These are phyloP conservation scores for Coemansia interrupta DNA, from an alignment of 192 early-diverging fungal genomes.

Conservation along the genomic window DNA sequence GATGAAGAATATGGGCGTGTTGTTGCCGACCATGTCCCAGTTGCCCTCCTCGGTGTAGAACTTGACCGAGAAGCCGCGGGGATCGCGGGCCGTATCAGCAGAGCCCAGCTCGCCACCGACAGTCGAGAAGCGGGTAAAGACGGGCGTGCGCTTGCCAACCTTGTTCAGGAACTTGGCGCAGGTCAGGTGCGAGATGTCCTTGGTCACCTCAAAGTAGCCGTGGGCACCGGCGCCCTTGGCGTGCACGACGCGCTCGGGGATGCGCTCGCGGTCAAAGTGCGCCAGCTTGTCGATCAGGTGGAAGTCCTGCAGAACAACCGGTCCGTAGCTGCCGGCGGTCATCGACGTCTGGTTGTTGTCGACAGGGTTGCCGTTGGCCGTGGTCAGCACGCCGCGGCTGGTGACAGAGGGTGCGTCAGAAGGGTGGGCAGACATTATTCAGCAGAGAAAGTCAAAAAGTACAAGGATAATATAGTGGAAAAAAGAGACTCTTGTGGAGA, in stretches of 20 bases:
- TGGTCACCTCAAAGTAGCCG: constrained; percentile 77
- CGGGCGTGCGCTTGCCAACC: constrained; percentile 73
- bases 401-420: constrained; percentile 37
- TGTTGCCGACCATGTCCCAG: constrained; percentile 86
- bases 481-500: constrained; percentile 2
- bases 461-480: constrained; percentile 1
- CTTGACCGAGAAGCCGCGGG: constrained; percentile 79
- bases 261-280: constrained; percentile 83
- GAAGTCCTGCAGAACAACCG: constrained; percentile 70
- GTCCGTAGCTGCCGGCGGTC: constrained; percentile 66
- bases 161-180: constrained; percentile 69
- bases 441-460: neutral
- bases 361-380: constrained; percentile 67
- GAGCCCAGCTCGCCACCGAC: constrained; percentile 72
- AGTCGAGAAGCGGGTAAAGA: constrained; percentile 79
- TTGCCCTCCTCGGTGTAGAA: constrained; percentile 86
- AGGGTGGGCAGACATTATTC: constrained; percentile 30
- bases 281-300: constrained; percentile 74
- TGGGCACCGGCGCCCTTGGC: constrained; percentile 82
- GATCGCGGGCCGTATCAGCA: constrained; percentile 75
- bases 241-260: constrained; percentile 84
- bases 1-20: constrained; percentile 82
- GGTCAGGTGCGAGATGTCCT: constrained; percentile 65
- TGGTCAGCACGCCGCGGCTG: constrained; percentile 52
- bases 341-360: constrained; percentile 71